phyloP scores from a whole-genome alignment of 306 rosid species.

The Dryas octopetala region DNA sequence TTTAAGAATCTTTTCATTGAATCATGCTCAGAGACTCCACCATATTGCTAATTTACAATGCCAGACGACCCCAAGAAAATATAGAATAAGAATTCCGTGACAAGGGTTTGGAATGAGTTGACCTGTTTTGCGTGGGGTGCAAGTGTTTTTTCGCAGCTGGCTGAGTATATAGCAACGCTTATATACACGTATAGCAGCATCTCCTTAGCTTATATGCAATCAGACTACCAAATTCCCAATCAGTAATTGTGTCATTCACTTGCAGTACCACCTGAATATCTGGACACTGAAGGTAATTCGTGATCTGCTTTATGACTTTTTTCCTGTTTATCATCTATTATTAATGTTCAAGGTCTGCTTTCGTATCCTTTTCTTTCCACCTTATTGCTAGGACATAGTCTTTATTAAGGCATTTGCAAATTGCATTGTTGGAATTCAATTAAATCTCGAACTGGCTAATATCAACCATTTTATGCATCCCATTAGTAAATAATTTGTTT shows the following conservation, averaged over 20 bases:
- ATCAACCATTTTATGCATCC: neutral
- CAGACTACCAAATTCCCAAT: neutral
- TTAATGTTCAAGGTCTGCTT: neutral
- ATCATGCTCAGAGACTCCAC: neutral
- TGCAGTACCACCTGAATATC: neutral
- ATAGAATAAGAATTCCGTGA: neutral
- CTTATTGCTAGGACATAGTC: too few species aligned
- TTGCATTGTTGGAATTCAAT: neutral
- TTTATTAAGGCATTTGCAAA: neutral
- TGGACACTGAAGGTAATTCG: neutral
- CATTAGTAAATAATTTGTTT: neutral
- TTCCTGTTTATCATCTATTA: too few species aligned
- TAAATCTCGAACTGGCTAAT: neutral
- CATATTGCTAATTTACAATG: neutral
- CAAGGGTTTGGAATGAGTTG: constrained; percentile 2
- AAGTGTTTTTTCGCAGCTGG: neutral
- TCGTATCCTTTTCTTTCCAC: too few species aligned
- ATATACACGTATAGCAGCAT: neutral
- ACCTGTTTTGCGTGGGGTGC: constrained; percentile 5
- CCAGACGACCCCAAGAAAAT: neutral
- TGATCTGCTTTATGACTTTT: neutral
- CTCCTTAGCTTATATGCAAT: neutral
- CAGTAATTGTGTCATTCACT: neutral
- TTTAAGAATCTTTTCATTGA: neutral
- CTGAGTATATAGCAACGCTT: neutral